These are phyloP conservation scores for Choricystis sp. DNA, from an alignment of 139 green algal species.

Conservation along the genomic window DNA sequence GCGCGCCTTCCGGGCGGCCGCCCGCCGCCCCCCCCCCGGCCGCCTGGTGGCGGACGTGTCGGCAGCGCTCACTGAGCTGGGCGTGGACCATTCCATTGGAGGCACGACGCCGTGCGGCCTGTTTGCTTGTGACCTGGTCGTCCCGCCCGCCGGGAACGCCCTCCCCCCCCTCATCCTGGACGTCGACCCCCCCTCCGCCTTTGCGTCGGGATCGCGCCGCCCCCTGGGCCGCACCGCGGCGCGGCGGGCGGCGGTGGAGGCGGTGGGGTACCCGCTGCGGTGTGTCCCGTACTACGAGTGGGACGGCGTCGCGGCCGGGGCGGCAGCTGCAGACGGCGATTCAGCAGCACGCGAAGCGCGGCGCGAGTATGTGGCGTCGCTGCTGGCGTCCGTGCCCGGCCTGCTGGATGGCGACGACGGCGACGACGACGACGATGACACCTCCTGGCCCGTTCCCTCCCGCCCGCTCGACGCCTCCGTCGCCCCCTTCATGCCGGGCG, in stretches of 20 bases:
- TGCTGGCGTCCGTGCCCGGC: neutral
- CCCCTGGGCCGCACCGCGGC: neutral
- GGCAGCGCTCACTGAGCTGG: neutral
- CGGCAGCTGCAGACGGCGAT: neutral
- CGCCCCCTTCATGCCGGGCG: too few relatives aligned
- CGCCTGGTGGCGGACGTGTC: neutral
- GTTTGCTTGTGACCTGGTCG: neutral
- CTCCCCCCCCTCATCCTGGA: neutral
- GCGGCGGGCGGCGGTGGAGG: neutral
- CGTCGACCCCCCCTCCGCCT: neutral
- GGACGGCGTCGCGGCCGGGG: neutral
- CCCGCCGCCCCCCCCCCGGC: too few relatives aligned
- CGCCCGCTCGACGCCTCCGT: too few relatives aligned
- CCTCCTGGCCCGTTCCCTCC: too few relatives aligned
- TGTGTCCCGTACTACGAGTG: neutral
- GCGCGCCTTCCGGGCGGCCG: neutral
- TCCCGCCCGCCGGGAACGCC: neutral
- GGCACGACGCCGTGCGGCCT: neutral
- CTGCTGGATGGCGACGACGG: neutral
- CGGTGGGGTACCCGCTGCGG: neutral
- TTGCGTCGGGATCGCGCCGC: neutral
- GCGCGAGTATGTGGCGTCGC: neutral
- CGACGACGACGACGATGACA: neutral
- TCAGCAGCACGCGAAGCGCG: too few relatives aligned
- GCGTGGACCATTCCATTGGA: neutral